A percentile compares a stretch with the other conserved stretches of the same genome.
phyloP scores from a whole-genome alignment of 768 basidiomycete species.

The Auricularia sp. region DNA sequence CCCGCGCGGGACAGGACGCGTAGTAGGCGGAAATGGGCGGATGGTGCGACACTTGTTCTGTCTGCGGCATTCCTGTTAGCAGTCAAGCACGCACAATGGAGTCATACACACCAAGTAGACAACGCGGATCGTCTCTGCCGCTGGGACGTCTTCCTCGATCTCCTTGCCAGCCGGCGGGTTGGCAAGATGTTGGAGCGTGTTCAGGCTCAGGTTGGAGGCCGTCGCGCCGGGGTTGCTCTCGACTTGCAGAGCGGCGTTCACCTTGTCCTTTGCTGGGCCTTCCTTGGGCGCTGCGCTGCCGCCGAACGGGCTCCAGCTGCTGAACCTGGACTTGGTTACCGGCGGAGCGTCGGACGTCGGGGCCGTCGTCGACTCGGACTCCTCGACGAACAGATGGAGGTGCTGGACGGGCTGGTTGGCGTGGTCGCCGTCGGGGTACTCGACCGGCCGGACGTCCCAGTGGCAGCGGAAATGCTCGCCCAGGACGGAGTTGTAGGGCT shows the following conservation, averaged over 20 bases:
- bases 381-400: conserved; percentile 18
- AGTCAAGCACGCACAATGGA: background rate
- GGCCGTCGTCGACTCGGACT: conserved; percentile 17
- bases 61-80: conserved; percentile 24
- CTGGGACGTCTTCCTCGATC: conserved; percentile 25
- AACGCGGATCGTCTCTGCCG: conserved; percentile 45
- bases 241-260: conserved; percentile 8
- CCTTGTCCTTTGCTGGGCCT: background rate
- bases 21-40: conserved; percentile 87
- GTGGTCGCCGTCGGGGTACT: conserved; percentile 36
- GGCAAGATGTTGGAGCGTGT: conserved; percentile 20
- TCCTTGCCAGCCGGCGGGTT: conserved; percentile 18
- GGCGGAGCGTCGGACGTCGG: background rate
- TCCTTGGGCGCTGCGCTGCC: background rate
- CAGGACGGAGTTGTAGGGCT: conserved; percentile 82
- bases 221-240: conserved; percentile 41
- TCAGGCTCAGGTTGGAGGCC: conserved; percentile 48
- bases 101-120: conserved; percentile 44
- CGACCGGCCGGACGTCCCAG: conserved; percentile 67
- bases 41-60: conserved; percentile 95
- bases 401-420: conserved; percentile 37
- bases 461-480: conserved; percentile 85
- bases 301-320: background rate
- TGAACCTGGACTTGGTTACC: background rate
- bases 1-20: conserved; percentile 63